phyloP scores from a whole-genome alignment of 2,329 filamentous ascomycete species.

The Geoglossum cookeanum region DNA sequence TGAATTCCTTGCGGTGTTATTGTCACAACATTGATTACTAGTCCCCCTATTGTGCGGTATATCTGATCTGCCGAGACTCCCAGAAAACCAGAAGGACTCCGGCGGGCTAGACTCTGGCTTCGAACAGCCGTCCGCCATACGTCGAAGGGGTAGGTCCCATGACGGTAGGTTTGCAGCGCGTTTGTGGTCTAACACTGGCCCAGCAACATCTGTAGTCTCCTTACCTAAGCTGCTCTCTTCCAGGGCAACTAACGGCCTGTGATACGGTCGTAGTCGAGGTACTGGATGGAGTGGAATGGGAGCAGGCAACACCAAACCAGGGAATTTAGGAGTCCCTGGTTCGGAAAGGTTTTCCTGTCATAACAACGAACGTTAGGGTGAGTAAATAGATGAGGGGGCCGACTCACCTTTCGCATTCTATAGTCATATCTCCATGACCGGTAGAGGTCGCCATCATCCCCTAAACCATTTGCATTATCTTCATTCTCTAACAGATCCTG shows the following conservation, averaged over 20 bases:
- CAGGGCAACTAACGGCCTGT: not conserved
- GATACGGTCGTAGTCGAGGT: not conserved
- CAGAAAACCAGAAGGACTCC: not conserved
- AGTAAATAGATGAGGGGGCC: not conserved
- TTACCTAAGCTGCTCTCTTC: not conserved
- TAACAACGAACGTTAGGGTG: not conserved
- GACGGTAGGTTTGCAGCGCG: not conserved
- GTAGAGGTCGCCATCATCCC: conserved; percentile 14
- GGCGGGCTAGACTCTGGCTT: not conserved
- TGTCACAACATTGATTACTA: not conserved
- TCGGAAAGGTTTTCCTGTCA: conserved; percentile 1
- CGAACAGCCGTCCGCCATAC: not conserved
- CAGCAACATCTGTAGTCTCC: no score
- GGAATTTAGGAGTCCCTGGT: conserved; percentile 3
- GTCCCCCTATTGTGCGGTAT: not conserved
- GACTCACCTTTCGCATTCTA: conserved; percentile 12
- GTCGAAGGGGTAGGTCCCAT: not conserved
- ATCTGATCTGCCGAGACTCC: not conserved
- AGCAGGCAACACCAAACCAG: conserved; percentile 1
- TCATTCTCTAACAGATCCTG: conserved; percentile 13
- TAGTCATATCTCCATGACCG: conserved; percentile 14
- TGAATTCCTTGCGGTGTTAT: not conserved
- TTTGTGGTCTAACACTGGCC: not conserved
- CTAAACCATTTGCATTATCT: conserved; percentile 11
- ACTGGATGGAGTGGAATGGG: not conserved